Percentiles rank a stretch among this genome's conserved stretches.
phyloP scores from a whole-genome alignment of 2,329 filamentous ascomycete species.

The Chrysosporium queenslandicum region DNA sequence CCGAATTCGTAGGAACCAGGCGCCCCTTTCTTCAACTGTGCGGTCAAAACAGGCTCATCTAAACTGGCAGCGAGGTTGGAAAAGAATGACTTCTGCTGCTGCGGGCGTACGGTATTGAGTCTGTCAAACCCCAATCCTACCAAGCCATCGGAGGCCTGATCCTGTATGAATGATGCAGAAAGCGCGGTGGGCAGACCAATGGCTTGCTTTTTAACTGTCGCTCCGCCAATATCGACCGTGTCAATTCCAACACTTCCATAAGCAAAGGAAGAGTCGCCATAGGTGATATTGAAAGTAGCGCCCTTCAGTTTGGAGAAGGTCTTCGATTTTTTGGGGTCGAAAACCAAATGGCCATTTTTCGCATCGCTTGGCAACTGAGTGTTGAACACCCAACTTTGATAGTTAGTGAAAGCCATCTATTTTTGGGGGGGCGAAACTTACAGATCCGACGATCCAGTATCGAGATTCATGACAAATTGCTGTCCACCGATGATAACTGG shows the following conservation, averaged over 20 bases:
- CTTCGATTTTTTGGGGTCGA: constrained; percentile 44
- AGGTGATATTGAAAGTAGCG: constrained; percentile 51
- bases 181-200: constrained; percentile 57
- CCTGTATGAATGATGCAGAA: constrained; percentile 44
- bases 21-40: constrained; percentile 51
- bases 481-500: constrained; percentile 62
- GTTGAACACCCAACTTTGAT: constrained; percentile 60
- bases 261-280: constrained; percentile 57
- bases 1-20: constrained; percentile 66
- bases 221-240: constrained; percentile 52
- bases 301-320: constrained; percentile 43
- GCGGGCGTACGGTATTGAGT: constrained; percentile 54
- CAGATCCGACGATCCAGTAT: constrained; percentile 66
- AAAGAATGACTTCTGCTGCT: constrained; percentile 61
- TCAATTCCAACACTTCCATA: constrained; percentile 57
- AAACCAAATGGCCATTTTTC: constrained; percentile 46
- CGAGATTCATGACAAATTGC: constrained; percentile 59
- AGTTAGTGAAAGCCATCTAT: neutral
- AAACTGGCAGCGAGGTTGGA: constrained; percentile 56
- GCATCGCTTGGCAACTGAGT: constrained; percentile 42
- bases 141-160: constrained; percentile 50
- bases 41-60: constrained; percentile 59
- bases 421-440: constrained; percentile 30
- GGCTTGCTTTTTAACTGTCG: constrained; percentile 52
- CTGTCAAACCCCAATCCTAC: constrained; percentile 51